Evolutionary conservation across 2,329 filamentous ascomycete species (phyloP).

Genomic region (Macrophomina tecta): DNA sequence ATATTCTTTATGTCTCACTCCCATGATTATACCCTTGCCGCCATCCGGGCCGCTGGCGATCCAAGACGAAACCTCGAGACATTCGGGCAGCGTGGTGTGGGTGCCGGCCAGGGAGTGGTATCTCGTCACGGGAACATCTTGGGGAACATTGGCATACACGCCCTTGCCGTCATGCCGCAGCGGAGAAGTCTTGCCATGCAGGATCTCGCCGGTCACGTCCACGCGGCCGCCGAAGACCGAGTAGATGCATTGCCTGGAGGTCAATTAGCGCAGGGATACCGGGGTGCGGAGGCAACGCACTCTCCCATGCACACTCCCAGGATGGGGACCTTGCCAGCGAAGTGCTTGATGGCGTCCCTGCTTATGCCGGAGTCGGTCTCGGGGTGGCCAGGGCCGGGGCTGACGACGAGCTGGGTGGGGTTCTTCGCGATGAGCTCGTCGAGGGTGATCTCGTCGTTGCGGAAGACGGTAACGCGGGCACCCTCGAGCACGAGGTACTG

Average conservation of each 20-base stretch:
- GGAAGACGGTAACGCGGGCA: slow-evolving; percentile 84
- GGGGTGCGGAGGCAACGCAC: slow-evolving; percentile 57
- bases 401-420: slow-evolving; percentile 92
- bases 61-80: slow-evolving; percentile 90
- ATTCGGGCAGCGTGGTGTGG: slow-evolving; percentile 81
- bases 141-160: slow-evolving; percentile 82
- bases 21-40: slow-evolving; percentile 90
- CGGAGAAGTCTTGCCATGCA: slow-evolving; percentile 95
- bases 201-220: slow-evolving; percentile 89
- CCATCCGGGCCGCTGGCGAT: slow-evolving; percentile 76
- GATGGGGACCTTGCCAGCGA: slow-evolving; percentile 91
- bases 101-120: slow-evolving; percentile 97
- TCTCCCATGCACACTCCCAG: slow-evolving; percentile 99
- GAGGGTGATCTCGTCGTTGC: slow-evolving; percentile 89
- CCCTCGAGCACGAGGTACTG: slow-evolving; percentile 98
- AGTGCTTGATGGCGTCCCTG: slow-evolving; percentile 87
- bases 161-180: slow-evolving; percentile 89
- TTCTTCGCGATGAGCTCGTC: slow-evolving; percentile 82
- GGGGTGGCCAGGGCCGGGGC: slow-evolving; percentile 93
- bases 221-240: slow-evolving; percentile 91
- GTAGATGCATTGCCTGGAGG: slow-evolving; percentile 84
- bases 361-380: slow-evolving; percentile 90
- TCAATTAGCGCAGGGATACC: slow-evolving; percentile 20
- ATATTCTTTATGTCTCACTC: slow-evolving; percentile 89
- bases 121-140: slow-evolving; percentile 85